Base-by-base conservation (phyloP, 2,329 filamentous ascomycete species). In the Lecanicillium sp. region DNA sequence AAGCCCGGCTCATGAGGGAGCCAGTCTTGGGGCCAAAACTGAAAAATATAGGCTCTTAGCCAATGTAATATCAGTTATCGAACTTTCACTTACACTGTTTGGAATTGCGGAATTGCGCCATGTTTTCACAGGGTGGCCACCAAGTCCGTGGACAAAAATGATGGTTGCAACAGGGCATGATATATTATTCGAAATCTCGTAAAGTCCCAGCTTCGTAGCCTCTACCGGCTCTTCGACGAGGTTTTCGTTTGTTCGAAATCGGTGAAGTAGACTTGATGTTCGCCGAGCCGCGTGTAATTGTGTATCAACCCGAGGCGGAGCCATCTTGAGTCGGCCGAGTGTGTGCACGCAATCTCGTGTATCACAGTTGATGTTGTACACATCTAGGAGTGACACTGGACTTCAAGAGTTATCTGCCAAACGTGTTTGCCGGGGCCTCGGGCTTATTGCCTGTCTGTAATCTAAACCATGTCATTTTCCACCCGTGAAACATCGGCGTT, bases 11-110 rank as follows among this genome's bases (percentile, higher is more conserved):
- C 35, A 5, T 30, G 35, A 5, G 35, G 35, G 22, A 37, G 35
- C 35, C 35, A 37, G 17, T 12, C 3, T 22, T 31, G 17, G 15
- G 35, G 35, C 35, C 35, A 37, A 14, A 30, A 37, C 35, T 37
- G 13, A 14, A 4, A 17, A 19, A 18, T 11, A 16, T 18, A 4
- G 18, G 16, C 20, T 18, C 29, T 13, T 19, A 12, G 20, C 19
- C 18, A 8, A 28, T 15, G 19, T 9, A 22, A 8, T 16, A 4
- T 17, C 7, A 16, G n/a, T 29, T 13, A 17, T 11, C 8, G 13
- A 8, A 28, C 25, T 18, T 18, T 6, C 12, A 13, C 35, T 30
- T 20, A 30, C 35, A 14, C 16, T 19, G 13, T 29, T n/a, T 20
- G 12, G 35, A 2, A 13, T 18, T 4, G 27, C 19, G 9, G 27